phyloP scores from a whole-genome alignment of 768 basidiomycete species.

The Amylocystis lapponica region DNA sequence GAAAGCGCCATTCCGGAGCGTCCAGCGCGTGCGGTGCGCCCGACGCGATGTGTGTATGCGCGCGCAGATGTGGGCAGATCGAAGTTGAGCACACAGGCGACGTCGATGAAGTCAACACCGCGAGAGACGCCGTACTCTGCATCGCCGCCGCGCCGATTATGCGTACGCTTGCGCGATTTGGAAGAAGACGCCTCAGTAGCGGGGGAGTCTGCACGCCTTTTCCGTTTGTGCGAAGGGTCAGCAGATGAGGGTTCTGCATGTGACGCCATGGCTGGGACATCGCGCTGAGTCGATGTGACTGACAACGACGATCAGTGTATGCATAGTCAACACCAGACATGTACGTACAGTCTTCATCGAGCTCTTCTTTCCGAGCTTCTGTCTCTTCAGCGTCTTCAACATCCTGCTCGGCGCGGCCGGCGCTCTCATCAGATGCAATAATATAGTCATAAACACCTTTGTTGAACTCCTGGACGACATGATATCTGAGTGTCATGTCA shows the following conservation, averaged over 20 bases:
- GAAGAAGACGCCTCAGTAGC: slow-evolving; percentile 22
- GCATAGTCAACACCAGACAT: slow-evolving; percentile 13
- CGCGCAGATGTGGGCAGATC: slow-evolving; percentile 87
- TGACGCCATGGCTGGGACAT: slow-evolving; percentile 18
- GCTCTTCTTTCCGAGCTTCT: slow-evolving; percentile 35
- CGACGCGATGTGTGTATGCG: slow-evolving; percentile 92
- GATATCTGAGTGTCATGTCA: slow-evolving; percentile 54
- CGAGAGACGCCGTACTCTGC: slow-evolving; percentile 92
- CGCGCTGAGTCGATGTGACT: slow-evolving; percentile 57
- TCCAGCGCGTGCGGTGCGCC: slow-evolving; percentile 94
- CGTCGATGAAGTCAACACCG: slow-evolving; percentile 95
- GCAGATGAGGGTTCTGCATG: slow-evolving; percentile 18
- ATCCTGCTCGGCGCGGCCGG: slow-evolving; percentile 46
- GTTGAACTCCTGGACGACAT: slow-evolving; percentile 98
- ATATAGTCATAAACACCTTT: slow-evolving; percentile 98
- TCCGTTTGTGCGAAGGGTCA: slow-evolving; percentile 46
- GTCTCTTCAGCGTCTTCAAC: slow-evolving; percentile 39
- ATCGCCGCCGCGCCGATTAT: slow-evolving; percentile 39
- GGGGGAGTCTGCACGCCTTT: slow-evolving; percentile 40
- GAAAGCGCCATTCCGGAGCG: slow-evolving; percentile 89
- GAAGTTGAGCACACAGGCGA: slow-evolving; percentile 96
- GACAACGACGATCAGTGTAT: background rate
- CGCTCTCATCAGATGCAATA: slow-evolving; percentile 93
- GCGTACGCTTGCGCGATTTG: slow-evolving; percentile 48
- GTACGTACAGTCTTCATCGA: slow-evolving; percentile 30